Evolutionary conservation across 805 yeast genomes (phyloP).

Genomic region (Ogataea wickerhamii): DNA sequence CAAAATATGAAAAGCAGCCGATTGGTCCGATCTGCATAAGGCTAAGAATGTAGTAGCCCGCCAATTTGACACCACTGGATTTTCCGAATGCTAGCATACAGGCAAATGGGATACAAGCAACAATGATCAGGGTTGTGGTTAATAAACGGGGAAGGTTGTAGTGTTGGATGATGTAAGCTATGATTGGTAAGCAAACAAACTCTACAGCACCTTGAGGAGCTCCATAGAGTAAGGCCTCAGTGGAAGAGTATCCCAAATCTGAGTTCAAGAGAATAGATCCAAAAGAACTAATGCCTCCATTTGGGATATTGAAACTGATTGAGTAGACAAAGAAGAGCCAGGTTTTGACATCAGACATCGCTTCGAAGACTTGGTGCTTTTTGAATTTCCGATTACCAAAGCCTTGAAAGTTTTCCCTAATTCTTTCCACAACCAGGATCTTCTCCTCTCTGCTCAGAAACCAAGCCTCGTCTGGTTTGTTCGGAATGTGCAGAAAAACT

Average conservation of each 20-base stretch:
- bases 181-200: conserved; percentile 18
- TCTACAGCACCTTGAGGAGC: conserved; percentile 38
- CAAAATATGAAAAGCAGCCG: conserved; percentile 22
- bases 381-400: conserved; percentile 29
- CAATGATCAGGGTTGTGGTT: conserved; percentile 25
- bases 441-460: conserved; percentile 36
- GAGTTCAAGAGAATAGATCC: conserved; percentile 40
- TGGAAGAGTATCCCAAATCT: conserved; percentile 32
- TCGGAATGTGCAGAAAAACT: conserved; percentile 52
- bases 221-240: conserved; percentile 29
- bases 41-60: conserved; percentile 26
- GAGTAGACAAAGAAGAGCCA: conserved; percentile 41
- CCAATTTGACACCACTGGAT: conserved; percentile 20
- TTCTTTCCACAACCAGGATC: conserved; percentile 32
- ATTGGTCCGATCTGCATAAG: conserved; percentile 16
- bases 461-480: conserved; percentile 46
- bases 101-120: conserved; percentile 20
- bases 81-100: conserved; percentile 30
- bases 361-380: conserved; percentile 27
- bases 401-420: conserved; percentile 22
- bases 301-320: conserved; percentile 45
- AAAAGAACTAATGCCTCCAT: conserved; percentile 51
- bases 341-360: conserved; percentile 34
- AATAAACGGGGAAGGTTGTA: conserved; percentile 30
- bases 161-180: conserved; percentile 19